Base-by-base conservation (phyloP, 2,329 filamentous ascomycete genomes). In the Ceratocystis smalleyi region DNA sequence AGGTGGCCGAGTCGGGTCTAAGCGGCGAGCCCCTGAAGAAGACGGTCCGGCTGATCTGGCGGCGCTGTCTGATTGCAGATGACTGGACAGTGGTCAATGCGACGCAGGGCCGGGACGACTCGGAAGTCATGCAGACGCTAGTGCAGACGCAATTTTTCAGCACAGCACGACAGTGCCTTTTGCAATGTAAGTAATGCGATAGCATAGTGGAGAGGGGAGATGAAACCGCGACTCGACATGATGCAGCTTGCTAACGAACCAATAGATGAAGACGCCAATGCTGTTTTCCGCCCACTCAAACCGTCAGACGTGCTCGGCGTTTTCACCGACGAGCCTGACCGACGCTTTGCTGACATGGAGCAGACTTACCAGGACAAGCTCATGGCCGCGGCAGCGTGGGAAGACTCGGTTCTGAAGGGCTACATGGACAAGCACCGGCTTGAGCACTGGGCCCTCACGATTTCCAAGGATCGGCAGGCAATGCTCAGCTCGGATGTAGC, bases 21-120 rank as follows among this genome's bases (percentile, higher is more conserved):
- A 78, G 73, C 69, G 77, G 76, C 68, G 84, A 77, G 19, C 79
- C 82, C n/a, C 78, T 81, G 57, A 79, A 80, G 68, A 79, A 85
- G 68, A 80, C 80, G 4, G 78, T 79, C 72, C 75, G 77, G 17
- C 75, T 84, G 47, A 88, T 97, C 67, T 99, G 94, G 94, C 87
- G 94, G 71, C 84, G 94, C 63, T 86, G 90, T 67, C 88, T 88
- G 70, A 81, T 92, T 68, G 83, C 85, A 61, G 91, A 96, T 72
- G 83, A 96, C 71, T 99, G 94, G 94, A 77, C 81, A 30, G 78
- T 77, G 66, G 81, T 95, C 71, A 92, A 94, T 71, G 84, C 89
- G 68, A 92, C 88, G 0, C 83, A 86, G 59, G 79, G 86, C 66
- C 87, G 88, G 71, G 83, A 84, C 65, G 91, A 95, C 70, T 75